These are phyloP conservation scores for Lentinula boryana DNA, from an alignment of 768 basidiomycete species.

Conservation along the genomic window DNA sequence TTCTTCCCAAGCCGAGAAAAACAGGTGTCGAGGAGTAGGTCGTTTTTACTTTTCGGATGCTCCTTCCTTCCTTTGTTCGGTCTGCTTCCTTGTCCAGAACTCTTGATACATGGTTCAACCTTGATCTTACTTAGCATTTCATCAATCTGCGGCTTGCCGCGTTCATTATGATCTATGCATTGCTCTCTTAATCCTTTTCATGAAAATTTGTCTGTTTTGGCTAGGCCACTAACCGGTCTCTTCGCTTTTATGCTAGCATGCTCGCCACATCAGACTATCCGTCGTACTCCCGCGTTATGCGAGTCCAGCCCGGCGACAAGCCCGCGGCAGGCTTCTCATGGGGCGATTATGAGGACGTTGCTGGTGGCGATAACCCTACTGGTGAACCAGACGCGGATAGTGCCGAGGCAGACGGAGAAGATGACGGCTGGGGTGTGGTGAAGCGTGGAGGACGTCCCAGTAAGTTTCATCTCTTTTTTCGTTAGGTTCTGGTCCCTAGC, in stretches of 20 bases:
- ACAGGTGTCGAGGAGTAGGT: conserved; percentile 70
- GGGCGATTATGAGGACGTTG: conserved; percentile 72
- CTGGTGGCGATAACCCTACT: conserved; percentile 11
- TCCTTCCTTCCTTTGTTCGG: background rate
- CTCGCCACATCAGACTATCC: conserved; percentile 52
- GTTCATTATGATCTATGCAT: background rate
- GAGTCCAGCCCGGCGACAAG: conserved; percentile 54
- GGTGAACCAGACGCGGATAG: conserved; percentile 20
- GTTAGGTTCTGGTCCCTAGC: background rate
- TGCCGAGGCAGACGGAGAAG: conserved; percentile 64
- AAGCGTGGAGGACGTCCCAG: conserved; percentile 43
- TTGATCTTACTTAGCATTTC: background rate
- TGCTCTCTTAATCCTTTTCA: background rate
- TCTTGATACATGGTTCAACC: background rate
- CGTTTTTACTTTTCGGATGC: background rate
- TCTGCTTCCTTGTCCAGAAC: background rate
- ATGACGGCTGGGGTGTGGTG: conserved; percentile 79
- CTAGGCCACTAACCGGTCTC: background rate
- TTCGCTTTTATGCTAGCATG: conserved; percentile 39
- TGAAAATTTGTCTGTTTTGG: background rate
- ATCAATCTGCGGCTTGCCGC: background rate
- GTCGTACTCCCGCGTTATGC: conserved; percentile 59
- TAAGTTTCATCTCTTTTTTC: conserved; percentile 18
- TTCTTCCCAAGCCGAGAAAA: conserved; percentile 58
- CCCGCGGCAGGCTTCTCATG: conserved; percentile 66